Conservation (phyloP, 176 grass and related monocot genomes). For the Dendrocalamus sinicus region DNA sequence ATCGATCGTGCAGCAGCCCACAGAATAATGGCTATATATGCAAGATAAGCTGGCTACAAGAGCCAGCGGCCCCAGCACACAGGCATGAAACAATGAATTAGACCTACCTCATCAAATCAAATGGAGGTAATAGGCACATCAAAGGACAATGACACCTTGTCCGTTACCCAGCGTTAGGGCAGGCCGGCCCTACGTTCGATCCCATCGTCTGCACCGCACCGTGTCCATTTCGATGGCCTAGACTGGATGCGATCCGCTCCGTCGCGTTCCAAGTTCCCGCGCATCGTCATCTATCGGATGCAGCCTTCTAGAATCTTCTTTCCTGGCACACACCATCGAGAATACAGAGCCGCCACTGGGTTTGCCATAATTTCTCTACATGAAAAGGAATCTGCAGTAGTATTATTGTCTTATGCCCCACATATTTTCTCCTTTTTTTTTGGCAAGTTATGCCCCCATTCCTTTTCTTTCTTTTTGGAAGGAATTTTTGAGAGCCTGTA, state of each 20-base stretch:
- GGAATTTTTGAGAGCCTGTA: too few species aligned
- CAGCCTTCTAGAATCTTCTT: too few species aligned
- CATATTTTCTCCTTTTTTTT: too few species aligned
- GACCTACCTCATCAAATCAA: neutral
- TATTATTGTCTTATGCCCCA: too few species aligned
- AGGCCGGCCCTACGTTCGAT: neutral
- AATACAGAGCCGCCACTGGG: too few species aligned
- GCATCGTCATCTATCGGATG: too few species aligned
- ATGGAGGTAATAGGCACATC: conserved; percentile 2
- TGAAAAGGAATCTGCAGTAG: too few species aligned
- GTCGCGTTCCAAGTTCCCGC: neutral
- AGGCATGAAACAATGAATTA: neutral
- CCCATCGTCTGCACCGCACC: neutral
- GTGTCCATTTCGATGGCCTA: neutral
- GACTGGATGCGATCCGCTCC: neutral
- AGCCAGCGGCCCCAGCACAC: conserved; percentile 7
- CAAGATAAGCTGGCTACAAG: neutral
- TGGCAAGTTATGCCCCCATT: too few species aligned
- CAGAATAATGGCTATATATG: neutral
- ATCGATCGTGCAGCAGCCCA: neutral
- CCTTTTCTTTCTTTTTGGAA: too few species aligned
- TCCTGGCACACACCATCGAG: too few species aligned
- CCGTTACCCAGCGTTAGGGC: neutral
- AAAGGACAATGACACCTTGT: neutral
- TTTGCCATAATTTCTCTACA: too few species aligned